Base-by-base conservation (phyloP, 441 rosid genomes). In the Mallotus repandus region DNA sequence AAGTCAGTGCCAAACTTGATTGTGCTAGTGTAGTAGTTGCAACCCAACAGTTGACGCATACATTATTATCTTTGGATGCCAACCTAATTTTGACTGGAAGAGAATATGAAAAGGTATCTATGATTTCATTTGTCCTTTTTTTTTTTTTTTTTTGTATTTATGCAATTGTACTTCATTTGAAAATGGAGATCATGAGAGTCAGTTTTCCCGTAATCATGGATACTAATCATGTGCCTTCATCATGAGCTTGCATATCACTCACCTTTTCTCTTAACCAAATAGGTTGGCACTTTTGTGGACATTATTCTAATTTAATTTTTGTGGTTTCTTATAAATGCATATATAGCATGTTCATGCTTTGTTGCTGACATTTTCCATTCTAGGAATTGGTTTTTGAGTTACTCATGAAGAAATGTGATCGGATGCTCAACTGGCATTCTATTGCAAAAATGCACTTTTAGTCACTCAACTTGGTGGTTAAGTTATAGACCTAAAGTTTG, bases 1-100 rank as follows among this genome's bases (percentile, higher is more conserved):
- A 79, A 80, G 79, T 72, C 49, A 84, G 79, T 84, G 82, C 70
- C 73, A 93, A 88, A 85, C 90, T 88, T 70, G 89, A 89, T 81
- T 89, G 97, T 84, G 74, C 71, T 81, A 83, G 86, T 74, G 71
- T 93, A 63, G 79, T 93, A 77, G 86, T 81, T 77, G 89, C 89
- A 74, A 74, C 87, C 61, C 81, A 81, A 76, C 75, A 81, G 81
- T 77, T 96, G 81, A 82, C 92, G 55, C 78, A 66, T 68, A 78
- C 83, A 49, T 80, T 89, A 63, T 74, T 85, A 69, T 82, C 89
- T n/a, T 61, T 73, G 72, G 83, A 80, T 76, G 60, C 58, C 11
- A 43, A 71, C 78, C 59, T 63, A 52, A 72, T 75, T 75, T 78
- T 73, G 67, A 86, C 69, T 63, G 85, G 78, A 78, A 80, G 79